Evolutionary conservation across 148 eudicot species (phyloP).

Genomic region (Camellia granthamiana): DNA sequence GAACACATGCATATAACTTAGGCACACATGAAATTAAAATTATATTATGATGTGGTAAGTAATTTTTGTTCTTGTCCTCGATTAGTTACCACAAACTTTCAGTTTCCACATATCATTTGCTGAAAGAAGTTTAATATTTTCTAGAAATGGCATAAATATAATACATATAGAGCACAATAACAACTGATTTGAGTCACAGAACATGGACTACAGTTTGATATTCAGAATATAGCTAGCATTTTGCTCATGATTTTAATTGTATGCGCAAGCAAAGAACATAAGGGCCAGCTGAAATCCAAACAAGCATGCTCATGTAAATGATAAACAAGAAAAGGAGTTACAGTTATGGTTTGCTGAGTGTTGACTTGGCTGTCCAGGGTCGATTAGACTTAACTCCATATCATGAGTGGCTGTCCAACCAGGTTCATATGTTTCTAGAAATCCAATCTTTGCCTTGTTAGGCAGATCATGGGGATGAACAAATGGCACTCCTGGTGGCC

Average conservation of each 20-base stretch:
- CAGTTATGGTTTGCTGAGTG: constrained; percentile 55
- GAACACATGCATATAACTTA: too few species aligned
- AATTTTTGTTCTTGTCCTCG: background rate
- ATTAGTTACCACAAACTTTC: background rate
- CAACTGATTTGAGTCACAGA: background rate
- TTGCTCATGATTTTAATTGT: background rate
- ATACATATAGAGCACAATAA: background rate
- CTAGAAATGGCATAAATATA: background rate
- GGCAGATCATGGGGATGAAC: constrained; percentile 99
- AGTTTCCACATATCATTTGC: background rate
- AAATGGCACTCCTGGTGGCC: constrained; percentile 98
- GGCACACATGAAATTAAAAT: background rate
- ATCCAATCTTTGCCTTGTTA: constrained; percentile 95
- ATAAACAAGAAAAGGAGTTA: constrained; percentile 14
- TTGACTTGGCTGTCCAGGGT: constrained; percentile 67
- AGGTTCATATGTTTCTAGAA: constrained; percentile 97
- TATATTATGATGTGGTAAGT: background rate
- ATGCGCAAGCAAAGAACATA: background rate
- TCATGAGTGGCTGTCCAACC: constrained; percentile 96
- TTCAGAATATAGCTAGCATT: background rate
- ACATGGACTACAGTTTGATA: background rate
- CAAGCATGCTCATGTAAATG: constrained; percentile 4
- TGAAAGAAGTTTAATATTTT: background rate
- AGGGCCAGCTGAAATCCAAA: background rate
- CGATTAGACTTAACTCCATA: constrained; percentile 75